phyloP scores from a whole-genome alignment of 306 rosid genomes.

The Gastrolobium villosum region DNA sequence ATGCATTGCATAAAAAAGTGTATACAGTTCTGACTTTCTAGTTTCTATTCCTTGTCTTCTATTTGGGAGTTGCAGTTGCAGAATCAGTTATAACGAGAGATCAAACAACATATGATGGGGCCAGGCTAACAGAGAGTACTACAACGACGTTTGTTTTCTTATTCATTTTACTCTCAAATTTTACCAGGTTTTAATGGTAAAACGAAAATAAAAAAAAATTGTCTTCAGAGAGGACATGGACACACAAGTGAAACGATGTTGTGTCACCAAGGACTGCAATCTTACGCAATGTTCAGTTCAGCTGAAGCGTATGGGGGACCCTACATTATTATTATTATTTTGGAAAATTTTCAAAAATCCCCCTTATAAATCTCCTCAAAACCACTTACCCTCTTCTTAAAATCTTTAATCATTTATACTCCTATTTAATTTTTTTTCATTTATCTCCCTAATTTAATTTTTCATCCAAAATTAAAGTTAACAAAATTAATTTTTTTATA shows the following conservation, averaged over 20 bases:
- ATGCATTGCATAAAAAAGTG: background rate
- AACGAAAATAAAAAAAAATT: background rate
- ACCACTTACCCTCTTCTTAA: too few species aligned
- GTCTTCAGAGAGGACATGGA: background rate
- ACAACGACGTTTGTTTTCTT: too few species aligned
- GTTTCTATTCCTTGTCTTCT: background rate
- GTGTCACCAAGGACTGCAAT: conserved; percentile 21
- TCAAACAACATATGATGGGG: background rate
- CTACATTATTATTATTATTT: background rate
- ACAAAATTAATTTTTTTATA: too few species aligned
- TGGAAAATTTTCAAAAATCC: too few species aligned
- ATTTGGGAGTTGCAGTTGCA: conserved; percentile 30
- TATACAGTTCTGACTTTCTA: too few species aligned
- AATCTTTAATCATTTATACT: too few species aligned
- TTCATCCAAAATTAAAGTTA: too few species aligned
- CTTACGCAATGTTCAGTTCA: background rate
- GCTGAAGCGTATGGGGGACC: background rate
- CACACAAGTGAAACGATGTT: background rate
- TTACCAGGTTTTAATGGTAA: background rate
- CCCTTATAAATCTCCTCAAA: too few species aligned
- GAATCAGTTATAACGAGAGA: background rate
- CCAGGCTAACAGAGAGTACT: background rate
- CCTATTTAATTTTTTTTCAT: too few species aligned
- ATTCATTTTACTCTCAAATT: background rate
- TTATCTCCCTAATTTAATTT: too few species aligned